Conservation (phyloP, 192 early-diverging fungal genomes). For the Mortierella alpina region DNA sequence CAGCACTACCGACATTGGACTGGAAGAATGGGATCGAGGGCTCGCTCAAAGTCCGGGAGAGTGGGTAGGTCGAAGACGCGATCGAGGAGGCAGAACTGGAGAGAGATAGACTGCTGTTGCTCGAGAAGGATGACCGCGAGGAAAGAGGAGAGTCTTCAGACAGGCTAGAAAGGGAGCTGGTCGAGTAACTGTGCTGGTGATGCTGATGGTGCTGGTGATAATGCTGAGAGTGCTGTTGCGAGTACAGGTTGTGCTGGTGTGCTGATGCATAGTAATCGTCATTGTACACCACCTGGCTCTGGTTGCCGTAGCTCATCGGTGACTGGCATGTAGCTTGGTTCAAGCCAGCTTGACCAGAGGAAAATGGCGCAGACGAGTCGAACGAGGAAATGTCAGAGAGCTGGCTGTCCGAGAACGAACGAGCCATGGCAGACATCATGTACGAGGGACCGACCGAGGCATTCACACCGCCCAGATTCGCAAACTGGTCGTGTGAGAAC, state of each 20-base stretch:
- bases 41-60: constrained; percentile 44
- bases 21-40: constrained; percentile 31
- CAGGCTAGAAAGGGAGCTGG: constrained; percentile 33
- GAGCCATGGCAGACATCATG: background rate
- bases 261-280: constrained; percentile 49
- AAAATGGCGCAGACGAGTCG: constrained; percentile 11
- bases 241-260: constrained; percentile 47
- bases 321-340: constrained; percentile 46
- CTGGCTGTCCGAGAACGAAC: constrained; percentile 37
- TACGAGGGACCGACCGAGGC: background rate
- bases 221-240: constrained; percentile 40
- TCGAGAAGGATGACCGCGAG: constrained; percentile 42
- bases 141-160: constrained; percentile 40
- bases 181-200: constrained; percentile 35
- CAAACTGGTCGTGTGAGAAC: constrained; percentile 14
- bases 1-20: background rate
- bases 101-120: constrained; percentile 14
- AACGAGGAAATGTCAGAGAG: constrained; percentile 41
- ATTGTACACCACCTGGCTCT: constrained; percentile 36
- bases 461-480: background rate
- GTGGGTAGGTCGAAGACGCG: constrained; percentile 21
- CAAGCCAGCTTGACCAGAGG: constrained; percentile 16
- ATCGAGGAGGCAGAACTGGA: constrained; percentile 25
- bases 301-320: constrained; percentile 25
- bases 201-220: constrained; percentile 19